Evolutionary conservation across 768 basidiomycete species (phyloP), one percentile per base, ranked within the genome.

Genomic region (Lentinula sp.): DNA sequence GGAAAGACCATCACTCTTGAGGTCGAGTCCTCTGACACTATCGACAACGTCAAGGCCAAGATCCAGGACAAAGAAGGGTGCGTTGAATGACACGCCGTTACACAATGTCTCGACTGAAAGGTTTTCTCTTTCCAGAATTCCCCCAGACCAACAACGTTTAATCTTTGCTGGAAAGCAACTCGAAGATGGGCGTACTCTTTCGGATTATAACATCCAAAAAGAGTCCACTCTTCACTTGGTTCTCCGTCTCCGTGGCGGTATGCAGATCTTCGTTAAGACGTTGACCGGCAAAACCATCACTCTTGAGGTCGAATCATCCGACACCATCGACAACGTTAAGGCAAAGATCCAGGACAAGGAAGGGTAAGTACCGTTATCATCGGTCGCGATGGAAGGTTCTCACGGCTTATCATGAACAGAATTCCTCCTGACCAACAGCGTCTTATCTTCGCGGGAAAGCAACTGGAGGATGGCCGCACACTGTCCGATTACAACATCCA

Each of bases 381-480:
- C 37, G 0, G 23, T 39, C 15, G 28, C 4, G 15, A 16, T 21
- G 18, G 5, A 13, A 10, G 37, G 13, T 35, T 49, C 57, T 59
- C 37, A 59, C 23, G 28, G 23, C 16, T 61, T 65, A 61, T 57
- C 69, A 11, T 63, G 61, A 23, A 10, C 39, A 79, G 85, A 13
- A 91, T 91, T 61, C 88, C 89, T 21, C 94, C 93, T 28, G 91
- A 94, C 75, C 93, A 93, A 67, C 93, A 95, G 70, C 93, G 95
- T 64, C 76, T 96, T n/a, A 96, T 96, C 78, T 96, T 95, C 65
- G 94, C 94, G 50, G 94, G 94, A 62, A 95, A 96, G 77, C 94
- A 95, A 72, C 84, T 97, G 31, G 94, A 96, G 73, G 95, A 97
- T 69, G 95, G 95, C 3, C 87, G 94, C 53, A 96, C 91, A 3